These are phyloP conservation scores for Umbilicaria muhlenbergii DNA, from an alignment of 495 filamentous ascomycete species.

Conservation along the genomic window DNA sequence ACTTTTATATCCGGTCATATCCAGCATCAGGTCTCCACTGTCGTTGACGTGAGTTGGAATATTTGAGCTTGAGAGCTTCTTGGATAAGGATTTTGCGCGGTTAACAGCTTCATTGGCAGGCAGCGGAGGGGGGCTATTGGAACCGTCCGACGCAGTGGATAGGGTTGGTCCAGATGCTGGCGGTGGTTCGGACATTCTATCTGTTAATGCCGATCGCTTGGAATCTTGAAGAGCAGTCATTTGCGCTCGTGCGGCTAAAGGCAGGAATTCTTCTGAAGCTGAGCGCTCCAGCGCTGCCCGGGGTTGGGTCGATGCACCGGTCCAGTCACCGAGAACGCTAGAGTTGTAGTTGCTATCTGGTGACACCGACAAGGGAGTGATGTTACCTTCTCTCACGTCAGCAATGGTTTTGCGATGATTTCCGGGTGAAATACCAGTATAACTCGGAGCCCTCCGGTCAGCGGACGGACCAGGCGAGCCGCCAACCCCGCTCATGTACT, in stretches of 20 bases:
- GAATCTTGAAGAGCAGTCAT: slow-evolving; percentile 1
- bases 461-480: slow-evolving; percentile 5
- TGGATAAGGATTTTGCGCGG: slow-evolving; percentile 71
- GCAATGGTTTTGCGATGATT: not conserved
- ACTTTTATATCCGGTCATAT: slow-evolving; percentile 94
- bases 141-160: slow-evolving; percentile 28
- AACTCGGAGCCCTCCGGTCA: slow-evolving; percentile 26
- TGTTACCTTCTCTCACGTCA: slow-evolving; percentile 27
- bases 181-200: slow-evolving; percentile 20
- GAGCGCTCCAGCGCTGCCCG: slow-evolving; percentile 31
- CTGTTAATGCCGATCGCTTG: slow-evolving; percentile 18
- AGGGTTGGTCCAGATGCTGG: slow-evolving; percentile 9
- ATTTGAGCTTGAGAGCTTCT: slow-evolving; percentile 75
- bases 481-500: not conserved
- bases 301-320: slow-evolving; percentile 2
- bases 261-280: slow-evolving; percentile 32
- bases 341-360: slow-evolving; percentile 28
- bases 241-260: slow-evolving; percentile 9
- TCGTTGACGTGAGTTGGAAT: slow-evolving; percentile 86
- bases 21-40: slow-evolving; percentile 90
- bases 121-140: slow-evolving; percentile 65
- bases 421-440: slow-evolving; percentile 25
- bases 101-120: slow-evolving; percentile 60
- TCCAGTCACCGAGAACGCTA: slow-evolving; percentile 1
- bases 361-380: slow-evolving; percentile 49